Base-by-base conservation (phyloP, 306 rosid species). In the Prunus mira region DNA sequence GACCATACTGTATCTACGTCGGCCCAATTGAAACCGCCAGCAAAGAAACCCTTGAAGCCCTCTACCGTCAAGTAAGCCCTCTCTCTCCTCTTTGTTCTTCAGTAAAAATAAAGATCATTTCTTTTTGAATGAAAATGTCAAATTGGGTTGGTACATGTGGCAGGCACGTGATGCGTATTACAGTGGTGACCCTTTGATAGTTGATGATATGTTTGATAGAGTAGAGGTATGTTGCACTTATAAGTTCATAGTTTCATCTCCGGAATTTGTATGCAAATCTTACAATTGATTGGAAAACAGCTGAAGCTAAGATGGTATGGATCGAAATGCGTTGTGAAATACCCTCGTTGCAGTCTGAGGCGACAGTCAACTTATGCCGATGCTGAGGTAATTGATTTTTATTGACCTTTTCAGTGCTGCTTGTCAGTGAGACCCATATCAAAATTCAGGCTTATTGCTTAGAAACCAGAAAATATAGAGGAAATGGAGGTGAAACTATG, bases 171-270 rank as follows among this genome's bases (percentile, higher is more conserved):
- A 89, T 83, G 89, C 97, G 9, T 93, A 93, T 81, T 93, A 93
- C 83, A 90, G 96, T 43, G 98, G 98, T 10, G 69, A 90, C 69
- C 98, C 98, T 69, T 85, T 93, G 87, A 93, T 93, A n/a, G 82
- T 93, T 43, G 98, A 93, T 79, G 98, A 93, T 73, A 93, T 93
- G 96, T 91, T 91, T 79, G 97, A 91, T 65, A 90, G 94, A 86
- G 89, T 91, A 12, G 98, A 93, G 98, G 97, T 90, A 76, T 28
- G 50, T 66, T 66, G 71, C 13, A 20, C 19, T 20, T 25, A 12
- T 19, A 20, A 65, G 51, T 38, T 34, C 27, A 8, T 56, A 24
- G 76, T 60, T 60, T 9, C 19, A 32, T 27, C 25, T 20, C 10
- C 3, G 25, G n/a, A 20, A 22, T 41, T 66, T 67, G 4, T 22